A percentile compares a stretch with the other conserved stretches of the same genome.
Conservation (phyloP, 1,284 basidiomycete genomes). For the Xerocomus cyaneibrunnescens region DNA sequence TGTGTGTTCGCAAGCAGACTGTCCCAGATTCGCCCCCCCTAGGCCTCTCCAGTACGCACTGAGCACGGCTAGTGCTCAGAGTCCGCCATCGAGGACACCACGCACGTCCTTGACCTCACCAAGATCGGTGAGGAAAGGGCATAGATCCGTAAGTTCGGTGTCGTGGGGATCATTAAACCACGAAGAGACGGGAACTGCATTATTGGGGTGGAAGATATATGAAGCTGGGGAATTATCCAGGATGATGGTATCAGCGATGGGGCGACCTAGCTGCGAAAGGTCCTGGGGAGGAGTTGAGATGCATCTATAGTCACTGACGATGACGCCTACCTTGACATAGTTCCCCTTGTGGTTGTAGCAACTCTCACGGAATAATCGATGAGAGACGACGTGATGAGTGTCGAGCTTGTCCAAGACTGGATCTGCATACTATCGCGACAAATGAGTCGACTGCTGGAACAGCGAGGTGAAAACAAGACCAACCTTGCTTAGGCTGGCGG, state of each 20-base stretch:
- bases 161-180: constrained; percentile 99
- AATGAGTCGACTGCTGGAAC: constrained; percentile 2
- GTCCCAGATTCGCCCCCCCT: constrained; percentile 11
- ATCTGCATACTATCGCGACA: constrained; percentile 80
- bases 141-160: constrained; percentile 93
- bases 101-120: constrained; percentile 86
- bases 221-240: constrained; percentile 99
- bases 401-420: constrained; percentile 98
- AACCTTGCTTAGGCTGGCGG: constrained; percentile 95
- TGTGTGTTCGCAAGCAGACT: constrained; percentile 23
- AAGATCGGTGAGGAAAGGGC: constrained; percentile 91
- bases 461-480: constrained; percentile 1
- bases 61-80: constrained; percentile 42
- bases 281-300: constrained; percentile 56
- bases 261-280: constrained; percentile 92
- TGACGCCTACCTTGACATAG: constrained; percentile 87
- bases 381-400: constrained; percentile 88
- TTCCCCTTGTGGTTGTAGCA: constrained; percentile 99
- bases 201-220: constrained; percentile 99
- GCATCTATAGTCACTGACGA: constrained; percentile 2
- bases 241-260: constrained; percentile 93
- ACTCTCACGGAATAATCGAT: constrained; percentile 95
- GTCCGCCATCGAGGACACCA: constrained; percentile 84
- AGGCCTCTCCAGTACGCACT: constrained; percentile 24
- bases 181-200: constrained; percentile 97